A percentile compares a stretch with the other conserved stretches of the same genome.
These are phyloP conservation scores for Pichia membranifaciens DNA, from an alignment of 805 yeast genomes.

Conservation along the genomic window DNA sequence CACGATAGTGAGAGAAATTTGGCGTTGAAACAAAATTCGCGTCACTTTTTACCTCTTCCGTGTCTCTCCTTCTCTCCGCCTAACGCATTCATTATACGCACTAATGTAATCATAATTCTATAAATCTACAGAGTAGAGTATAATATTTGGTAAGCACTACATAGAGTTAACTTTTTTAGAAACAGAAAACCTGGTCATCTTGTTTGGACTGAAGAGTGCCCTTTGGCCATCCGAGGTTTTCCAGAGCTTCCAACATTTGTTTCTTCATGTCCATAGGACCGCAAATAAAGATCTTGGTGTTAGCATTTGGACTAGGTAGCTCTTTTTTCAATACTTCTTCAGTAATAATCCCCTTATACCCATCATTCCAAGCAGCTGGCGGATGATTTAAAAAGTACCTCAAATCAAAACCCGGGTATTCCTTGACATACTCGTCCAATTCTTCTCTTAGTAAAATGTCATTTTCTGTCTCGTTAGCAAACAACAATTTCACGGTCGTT, in stretches of 20 bases:
- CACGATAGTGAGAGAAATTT: too few species aligned
- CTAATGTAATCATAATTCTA: too few species aligned
- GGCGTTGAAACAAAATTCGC: too few species aligned
- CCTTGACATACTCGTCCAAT: slow-evolving; percentile 59
- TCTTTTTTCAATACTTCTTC: slow-evolving; percentile 49
- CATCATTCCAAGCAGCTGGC: slow-evolving; percentile 41
- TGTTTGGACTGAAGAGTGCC: slow-evolving; percentile 28
- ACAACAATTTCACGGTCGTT: slow-evolving; percentile 57
- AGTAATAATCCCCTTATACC: slow-evolving; percentile 51
- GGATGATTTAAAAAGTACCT: slow-evolving; percentile 54
- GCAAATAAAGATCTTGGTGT: slow-evolving; percentile 60
- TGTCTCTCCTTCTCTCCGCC: too few species aligned
- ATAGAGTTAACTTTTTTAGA: slow-evolving; percentile 17
- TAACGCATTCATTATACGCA: too few species aligned
- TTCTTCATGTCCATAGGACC: slow-evolving; percentile 72
- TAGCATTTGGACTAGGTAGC: slow-evolving; percentile 44
- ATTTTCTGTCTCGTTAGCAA: slow-evolving; percentile 70
- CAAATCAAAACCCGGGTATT: slow-evolving; percentile 57
- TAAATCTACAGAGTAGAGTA: too few species aligned
- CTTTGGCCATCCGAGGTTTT: slow-evolving; percentile 56
- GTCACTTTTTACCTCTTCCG: too few species aligned
- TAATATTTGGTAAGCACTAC: too few species aligned
- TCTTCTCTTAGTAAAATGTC: slow-evolving; percentile 71
- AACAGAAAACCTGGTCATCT: slow-evolving; percentile 35
- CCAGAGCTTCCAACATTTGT: slow-evolving; percentile 42